Evolutionary conservation across 192 early-diverging fungal species (phyloP).

Genomic region (Backusella sp.): DNA sequence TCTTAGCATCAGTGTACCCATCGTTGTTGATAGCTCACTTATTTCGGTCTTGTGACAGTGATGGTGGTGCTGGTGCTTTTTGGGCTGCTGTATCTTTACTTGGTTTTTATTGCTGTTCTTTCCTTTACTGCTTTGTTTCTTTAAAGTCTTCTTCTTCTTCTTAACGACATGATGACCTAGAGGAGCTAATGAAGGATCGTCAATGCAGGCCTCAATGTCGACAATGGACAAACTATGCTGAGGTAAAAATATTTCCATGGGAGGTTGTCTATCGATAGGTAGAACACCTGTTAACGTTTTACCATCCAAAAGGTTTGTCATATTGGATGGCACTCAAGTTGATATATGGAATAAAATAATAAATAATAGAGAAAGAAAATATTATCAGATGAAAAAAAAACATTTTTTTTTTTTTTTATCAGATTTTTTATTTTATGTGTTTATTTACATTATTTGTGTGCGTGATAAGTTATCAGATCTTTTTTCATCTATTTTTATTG

Average conservation of each 20-base stretch:
- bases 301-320: slow-evolving; percentile 12
- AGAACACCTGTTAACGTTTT: slow-evolving; percentile 18
- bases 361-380: background rate
- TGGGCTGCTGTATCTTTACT: slow-evolving; percentile 12
- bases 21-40: background rate
- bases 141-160: background rate
- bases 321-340: background rate
- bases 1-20: slow-evolving; percentile 35
- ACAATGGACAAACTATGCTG: background rate
- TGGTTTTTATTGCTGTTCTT: background rate
- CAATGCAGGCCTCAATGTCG: slow-evolving; percentile 60
- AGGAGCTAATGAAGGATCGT: slow-evolving; percentile 51
- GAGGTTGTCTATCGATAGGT: slow-evolving; percentile 12
- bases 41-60: background rate
- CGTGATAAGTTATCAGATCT: background rate
- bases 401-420: background rate
- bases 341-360: background rate
- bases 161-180: slow-evolving; percentile 44
- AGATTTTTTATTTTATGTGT: background rate
- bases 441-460: background rate
- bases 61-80: background rate
- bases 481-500: background rate
- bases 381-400: background rate
- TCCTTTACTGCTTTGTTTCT: background rate
- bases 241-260: background rate